A percentile compares a stretch with the other conserved stretches of the same genome.
Evolutionary conservation across 1,284 basidiomycete genomes (phyloP).

Genomic region (Sporisorium iseilematis-ciliati): DNA sequence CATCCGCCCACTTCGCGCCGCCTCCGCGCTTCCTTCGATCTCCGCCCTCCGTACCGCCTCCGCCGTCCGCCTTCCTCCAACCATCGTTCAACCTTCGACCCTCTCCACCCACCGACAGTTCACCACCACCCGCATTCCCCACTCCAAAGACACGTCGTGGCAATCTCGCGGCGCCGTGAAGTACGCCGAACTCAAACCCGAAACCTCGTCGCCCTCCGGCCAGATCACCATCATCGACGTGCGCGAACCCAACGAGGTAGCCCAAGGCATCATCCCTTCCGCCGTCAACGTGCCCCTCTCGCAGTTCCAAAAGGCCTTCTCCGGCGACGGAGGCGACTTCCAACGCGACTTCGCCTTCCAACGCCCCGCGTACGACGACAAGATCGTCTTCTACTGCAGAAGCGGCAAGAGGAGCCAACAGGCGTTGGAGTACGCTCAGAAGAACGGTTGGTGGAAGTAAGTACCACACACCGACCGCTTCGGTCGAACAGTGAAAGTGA

Average conservation of each 20-base stretch:
- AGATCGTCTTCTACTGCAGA: constrained; percentile 93
- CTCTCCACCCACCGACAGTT: not conserved
- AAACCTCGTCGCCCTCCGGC: constrained; percentile 81
- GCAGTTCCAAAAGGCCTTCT: constrained; percentile 79
- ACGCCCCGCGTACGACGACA: constrained; percentile 81
- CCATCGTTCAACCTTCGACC: not conserved
- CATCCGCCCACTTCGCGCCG: constrained; percentile 2
- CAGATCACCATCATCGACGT: constrained; percentile 76
- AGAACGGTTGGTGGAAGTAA: constrained; percentile 86
- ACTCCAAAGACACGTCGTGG: constrained; percentile 55
- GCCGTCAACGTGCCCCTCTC: constrained; percentile 93
- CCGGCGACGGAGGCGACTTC: constrained; percentile 71
- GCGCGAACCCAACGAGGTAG: constrained; percentile 91
- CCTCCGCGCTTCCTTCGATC: not conserved
- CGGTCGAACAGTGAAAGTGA: not conserved
- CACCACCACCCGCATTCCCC: not conserved
- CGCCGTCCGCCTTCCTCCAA: not conserved
- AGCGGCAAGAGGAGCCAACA: constrained; percentile 86
- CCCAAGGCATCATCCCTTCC: constrained; percentile 93
- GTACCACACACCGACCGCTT: constrained; percentile 57
- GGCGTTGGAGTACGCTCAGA: constrained; percentile 84
- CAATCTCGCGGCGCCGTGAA: constrained; percentile 72
- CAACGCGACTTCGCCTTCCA: constrained; percentile 79
- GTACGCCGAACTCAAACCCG: constrained; percentile 87
- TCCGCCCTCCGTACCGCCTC: not conserved